Evolutionary conservation across 768 basidiomycete species (phyloP).

Genomic region (Lentinula sp.): DNA sequence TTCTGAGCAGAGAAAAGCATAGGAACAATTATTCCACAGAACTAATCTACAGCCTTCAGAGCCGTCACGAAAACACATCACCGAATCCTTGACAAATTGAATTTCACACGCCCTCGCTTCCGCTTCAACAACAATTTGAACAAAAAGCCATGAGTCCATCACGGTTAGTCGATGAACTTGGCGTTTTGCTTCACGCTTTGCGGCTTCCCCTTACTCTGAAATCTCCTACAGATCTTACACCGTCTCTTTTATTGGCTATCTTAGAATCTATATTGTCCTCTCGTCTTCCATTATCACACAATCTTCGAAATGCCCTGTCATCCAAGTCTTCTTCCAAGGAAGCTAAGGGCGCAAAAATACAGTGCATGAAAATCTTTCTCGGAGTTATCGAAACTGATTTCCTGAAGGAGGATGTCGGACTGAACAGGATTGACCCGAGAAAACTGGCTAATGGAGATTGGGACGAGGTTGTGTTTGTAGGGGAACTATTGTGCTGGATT

Average conservation of each 20-base stretch:
- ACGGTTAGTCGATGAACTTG: slow-evolving; percentile 31
- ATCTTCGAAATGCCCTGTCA: slow-evolving; percentile 10
- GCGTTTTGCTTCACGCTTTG: slow-evolving; percentile 39
- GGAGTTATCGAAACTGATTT: slow-evolving; percentile 69
- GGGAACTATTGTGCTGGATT: slow-evolving; percentile 65
- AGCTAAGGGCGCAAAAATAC: slow-evolving; percentile 36
- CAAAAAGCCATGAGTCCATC: neutral
- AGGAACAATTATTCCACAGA: too few species aligned
- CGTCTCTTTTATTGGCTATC: slow-evolving; percentile 64
- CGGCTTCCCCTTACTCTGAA: slow-evolving; percentile 39
- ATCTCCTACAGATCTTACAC: slow-evolving; percentile 60
- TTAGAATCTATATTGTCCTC: slow-evolving; percentile 54
- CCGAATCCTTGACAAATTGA: too few species aligned
- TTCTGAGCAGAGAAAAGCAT: too few species aligned
- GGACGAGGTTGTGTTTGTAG: slow-evolving; percentile 64
- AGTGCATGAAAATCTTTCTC: slow-evolving; percentile 70
- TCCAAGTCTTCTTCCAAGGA: slow-evolving; percentile 24
- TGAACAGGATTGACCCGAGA: slow-evolving; percentile 60
- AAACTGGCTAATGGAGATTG: slow-evolving; percentile 57
- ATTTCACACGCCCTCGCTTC: neutral
- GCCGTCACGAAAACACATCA: too few species aligned
- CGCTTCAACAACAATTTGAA: neutral
- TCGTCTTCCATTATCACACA: slow-evolving; percentile 43
- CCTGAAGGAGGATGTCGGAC: slow-evolving; percentile 51
- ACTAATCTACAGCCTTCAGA: too few species aligned